Evolutionary conservation across 2,329 filamentous ascomycete genomes (phyloP).

Genomic region (Aureobasidium sp.): DNA sequence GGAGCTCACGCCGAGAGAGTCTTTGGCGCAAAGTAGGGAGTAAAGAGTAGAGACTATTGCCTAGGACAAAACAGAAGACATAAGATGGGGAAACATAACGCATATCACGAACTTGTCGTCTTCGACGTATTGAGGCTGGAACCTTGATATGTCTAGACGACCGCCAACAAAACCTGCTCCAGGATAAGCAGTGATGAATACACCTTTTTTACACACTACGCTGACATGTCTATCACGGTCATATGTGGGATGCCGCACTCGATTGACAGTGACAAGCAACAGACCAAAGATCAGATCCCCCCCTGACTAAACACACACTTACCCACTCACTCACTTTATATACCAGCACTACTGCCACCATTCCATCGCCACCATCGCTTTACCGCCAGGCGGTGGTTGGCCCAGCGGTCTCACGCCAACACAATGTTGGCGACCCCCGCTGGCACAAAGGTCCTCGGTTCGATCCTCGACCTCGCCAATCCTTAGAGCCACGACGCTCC

Average conservation of each 20-base stretch:
- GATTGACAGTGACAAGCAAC: not conserved
- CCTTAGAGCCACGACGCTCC: no score
- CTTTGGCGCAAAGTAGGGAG: conserved; percentile 4
- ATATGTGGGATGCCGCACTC: not conserved
- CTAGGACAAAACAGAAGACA: not conserved
- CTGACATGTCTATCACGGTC: not conserved
- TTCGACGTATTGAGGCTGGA: not conserved
- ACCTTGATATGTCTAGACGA: not conserved
- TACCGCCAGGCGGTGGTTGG: no score
- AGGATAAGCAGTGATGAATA: not conserved
- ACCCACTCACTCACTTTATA: no score
- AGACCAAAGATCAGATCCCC: no score
- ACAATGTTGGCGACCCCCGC: no score
- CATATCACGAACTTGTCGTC: not conserved
- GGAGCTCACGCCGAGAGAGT: conserved; percentile 21
- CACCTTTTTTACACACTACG: not conserved
- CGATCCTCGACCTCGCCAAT: no score
- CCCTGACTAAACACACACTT: no score
- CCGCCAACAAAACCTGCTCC: not conserved
- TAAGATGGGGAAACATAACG: not conserved
- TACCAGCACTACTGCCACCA: no score
- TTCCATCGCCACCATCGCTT: no score
- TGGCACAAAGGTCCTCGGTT: no score
- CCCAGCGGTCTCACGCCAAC: no score
- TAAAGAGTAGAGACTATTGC: not conserved